Percentiles rank a stretch among this genome's conserved stretches.
phyloP scores from a whole-genome alignment of 31 red algal species.

The Endocladia muricata region DNA sequence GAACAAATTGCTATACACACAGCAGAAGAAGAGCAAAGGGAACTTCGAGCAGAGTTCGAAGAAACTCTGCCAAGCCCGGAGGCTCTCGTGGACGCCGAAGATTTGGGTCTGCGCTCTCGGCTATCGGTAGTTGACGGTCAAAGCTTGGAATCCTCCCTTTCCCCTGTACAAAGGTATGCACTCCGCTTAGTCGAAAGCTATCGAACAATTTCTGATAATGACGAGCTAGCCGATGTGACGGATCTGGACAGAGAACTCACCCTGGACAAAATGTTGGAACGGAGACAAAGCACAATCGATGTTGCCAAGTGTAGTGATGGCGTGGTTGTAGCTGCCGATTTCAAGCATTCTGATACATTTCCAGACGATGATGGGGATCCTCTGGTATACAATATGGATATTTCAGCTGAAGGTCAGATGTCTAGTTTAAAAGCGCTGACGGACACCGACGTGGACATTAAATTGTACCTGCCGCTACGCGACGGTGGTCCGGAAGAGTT shows the following conservation, averaged over 20 bases:
- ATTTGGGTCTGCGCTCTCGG: not conserved
- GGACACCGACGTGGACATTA: constrained; percentile 76
- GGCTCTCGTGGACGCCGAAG: not conserved
- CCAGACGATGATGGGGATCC: not conserved
- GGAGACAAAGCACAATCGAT: not conserved
- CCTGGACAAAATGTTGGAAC: constrained; percentile 7
- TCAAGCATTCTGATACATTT: constrained; percentile 17
- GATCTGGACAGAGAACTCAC: constrained; percentile 27
- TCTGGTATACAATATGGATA: constrained; percentile 65
- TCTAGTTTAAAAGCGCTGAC: constrained; percentile 78
- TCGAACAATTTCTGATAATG: not conserved
- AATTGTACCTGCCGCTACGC: constrained; percentile 88
- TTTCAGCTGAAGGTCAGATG: constrained; percentile 43
- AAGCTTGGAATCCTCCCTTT: constrained; percentile 33
- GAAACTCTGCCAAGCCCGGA: constrained; percentile 6
- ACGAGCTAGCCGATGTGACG: not conserved
- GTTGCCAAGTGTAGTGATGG: not conserved
- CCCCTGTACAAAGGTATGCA: constrained; percentile 62
- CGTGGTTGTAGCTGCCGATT: constrained; percentile 4
- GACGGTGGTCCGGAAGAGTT: constrained; percentile 92
- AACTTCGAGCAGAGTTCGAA: constrained; percentile 45
- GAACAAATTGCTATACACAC: constrained; percentile 25
- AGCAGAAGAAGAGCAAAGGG: constrained; percentile 29
- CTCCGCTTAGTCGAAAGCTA: constrained; percentile 56
- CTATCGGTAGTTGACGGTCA: not conserved